Conservation (phyloP, 768 basidiomycete genomes). For the Suillus brevipes region DNA sequence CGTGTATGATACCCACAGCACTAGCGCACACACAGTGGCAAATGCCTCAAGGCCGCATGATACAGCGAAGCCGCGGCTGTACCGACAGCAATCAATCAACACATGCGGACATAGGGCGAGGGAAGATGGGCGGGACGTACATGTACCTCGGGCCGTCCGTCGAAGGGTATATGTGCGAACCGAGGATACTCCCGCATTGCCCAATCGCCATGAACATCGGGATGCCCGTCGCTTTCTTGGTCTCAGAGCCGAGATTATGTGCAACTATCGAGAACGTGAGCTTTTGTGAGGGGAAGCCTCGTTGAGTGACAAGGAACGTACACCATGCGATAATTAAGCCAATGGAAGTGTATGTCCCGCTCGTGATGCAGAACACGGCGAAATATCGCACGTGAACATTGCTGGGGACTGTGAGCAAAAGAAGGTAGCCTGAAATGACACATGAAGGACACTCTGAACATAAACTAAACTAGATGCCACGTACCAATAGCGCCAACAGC, state of each 20-base stretch:
- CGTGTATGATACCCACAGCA: conserved; percentile 62
- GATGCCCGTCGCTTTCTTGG: conserved; percentile 73
- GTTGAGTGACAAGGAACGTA: conserved; percentile 36
- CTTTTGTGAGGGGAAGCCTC: not conserved
- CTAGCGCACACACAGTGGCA: conserved; percentile 49
- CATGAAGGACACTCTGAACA: conserved; percentile 47
- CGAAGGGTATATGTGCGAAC: conserved; percentile 70
- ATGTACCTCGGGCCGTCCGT: conserved; percentile 64
- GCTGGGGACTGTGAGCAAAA: conserved; percentile 53
- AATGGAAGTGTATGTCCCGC: conserved; percentile 76
- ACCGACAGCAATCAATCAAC: not conserved
- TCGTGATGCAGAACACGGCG: conserved; percentile 73
- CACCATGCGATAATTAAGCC: conserved; percentile 79
- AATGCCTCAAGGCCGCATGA: conserved; percentile 55
- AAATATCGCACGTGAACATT: conserved; percentile 73
- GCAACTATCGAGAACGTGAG: conserved; percentile 41
- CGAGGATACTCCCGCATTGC: conserved; percentile 74
- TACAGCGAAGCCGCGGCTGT: conserved; percentile 62
- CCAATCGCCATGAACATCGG: conserved; percentile 82
- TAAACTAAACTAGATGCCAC: conserved; percentile 27
- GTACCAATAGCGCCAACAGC: conserved; percentile 31
- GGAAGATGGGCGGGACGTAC: conserved; percentile 37
- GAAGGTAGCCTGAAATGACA: conserved; percentile 52
- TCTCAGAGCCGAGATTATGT: conserved; percentile 77
- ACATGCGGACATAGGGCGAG: not conserved